phyloP scores from a whole-genome alignment of 345 rosid genomes.

The Murraya paniculata region DNA sequence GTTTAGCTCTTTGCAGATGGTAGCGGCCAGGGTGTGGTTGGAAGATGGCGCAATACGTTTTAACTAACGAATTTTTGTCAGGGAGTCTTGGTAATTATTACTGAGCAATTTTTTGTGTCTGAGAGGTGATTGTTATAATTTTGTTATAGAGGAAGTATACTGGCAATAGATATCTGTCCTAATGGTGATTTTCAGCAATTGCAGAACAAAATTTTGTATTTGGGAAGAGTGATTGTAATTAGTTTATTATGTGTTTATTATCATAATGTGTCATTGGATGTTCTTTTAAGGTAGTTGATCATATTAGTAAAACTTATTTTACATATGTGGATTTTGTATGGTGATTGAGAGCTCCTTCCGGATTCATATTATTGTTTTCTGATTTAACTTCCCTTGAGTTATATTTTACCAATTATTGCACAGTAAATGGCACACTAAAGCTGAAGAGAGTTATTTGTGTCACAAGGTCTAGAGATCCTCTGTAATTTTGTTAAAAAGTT shows the following conservation, averaged over 20 bases:
- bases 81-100: background rate
- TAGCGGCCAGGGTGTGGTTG: background rate
- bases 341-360: background rate
- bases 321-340: background rate
- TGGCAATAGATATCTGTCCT: background rate
- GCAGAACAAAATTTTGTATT: background rate
- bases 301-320: no score
- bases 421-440: no score
- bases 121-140: background rate
- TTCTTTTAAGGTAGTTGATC: background rate
- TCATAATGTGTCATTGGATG: background rate
- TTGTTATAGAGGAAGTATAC: background rate
- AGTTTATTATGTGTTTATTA: background rate
- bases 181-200: background rate
- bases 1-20: constrained; percentile 1
- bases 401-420: no score
- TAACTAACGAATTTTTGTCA: background rate
- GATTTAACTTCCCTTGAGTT: no score
- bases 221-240: background rate
- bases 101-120: background rate
- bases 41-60: background rate
- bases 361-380: no score
- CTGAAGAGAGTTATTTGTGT: no score
- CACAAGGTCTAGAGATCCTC: no score
- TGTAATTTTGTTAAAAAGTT: no score